These are phyloP conservation scores for Penicillium coprophilum DNA, from an alignment of 495 filamentous ascomycete genomes.

Conservation along the genomic window DNA sequence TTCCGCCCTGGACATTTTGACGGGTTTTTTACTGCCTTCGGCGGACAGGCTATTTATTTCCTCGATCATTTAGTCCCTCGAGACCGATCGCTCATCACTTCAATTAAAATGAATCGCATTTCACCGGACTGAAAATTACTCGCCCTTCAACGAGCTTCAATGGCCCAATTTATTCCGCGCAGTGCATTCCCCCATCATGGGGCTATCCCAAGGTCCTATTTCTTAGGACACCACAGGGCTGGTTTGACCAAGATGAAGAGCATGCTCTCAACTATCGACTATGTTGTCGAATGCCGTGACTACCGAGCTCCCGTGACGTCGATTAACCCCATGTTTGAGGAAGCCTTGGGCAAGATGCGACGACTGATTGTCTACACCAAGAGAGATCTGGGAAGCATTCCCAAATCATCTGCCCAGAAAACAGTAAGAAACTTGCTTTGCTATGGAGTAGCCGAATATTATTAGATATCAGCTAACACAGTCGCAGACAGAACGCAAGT, in stretches of 20 bases:
- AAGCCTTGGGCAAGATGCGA: constrained; percentile 62
- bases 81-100: background rate
- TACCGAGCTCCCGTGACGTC: constrained; percentile 85
- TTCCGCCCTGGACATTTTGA: constrained; percentile 12
- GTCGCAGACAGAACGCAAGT: constrained; percentile 41
- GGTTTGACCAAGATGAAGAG: constrained; percentile 85
- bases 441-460: background rate
- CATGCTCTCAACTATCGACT: constrained; percentile 74
- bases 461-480: constrained; percentile 1
- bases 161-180: constrained; percentile 69
- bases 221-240: constrained; percentile 87
- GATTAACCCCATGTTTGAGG: constrained; percentile 88
- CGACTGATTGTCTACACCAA: constrained; percentile 92
- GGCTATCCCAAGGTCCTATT: constrained; percentile 85
- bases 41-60: background rate
- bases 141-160: background rate
- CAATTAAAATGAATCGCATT: constrained; percentile 15
- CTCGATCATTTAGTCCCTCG: background rate
- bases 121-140: background rate
- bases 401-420: constrained; percentile 28
- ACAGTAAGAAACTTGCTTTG: constrained; percentile 23
- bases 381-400: constrained; percentile 63
- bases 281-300: constrained; percentile 94
- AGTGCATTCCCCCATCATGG: constrained; percentile 63
- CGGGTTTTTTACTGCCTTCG: constrained; percentile 3